Evolutionary conservation across 805 yeast species (phyloP).

Genomic region (Yarrowia osloensis): DNA sequence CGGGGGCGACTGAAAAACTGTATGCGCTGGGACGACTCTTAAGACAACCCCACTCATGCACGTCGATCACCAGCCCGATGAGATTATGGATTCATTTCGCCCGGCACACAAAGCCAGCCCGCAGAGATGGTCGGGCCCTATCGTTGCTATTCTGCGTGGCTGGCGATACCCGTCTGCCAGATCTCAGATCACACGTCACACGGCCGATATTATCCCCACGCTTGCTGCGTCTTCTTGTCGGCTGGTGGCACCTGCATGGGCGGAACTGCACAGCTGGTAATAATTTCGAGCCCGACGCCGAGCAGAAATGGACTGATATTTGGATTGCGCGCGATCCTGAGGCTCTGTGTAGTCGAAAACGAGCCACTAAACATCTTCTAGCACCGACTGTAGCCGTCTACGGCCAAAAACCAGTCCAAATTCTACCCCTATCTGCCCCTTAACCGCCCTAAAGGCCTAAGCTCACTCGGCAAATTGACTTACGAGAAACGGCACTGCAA

Average conservation of each 20-base stretch:
- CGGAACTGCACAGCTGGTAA: background rate
- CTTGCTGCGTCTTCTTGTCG: background rate
- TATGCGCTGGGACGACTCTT: too few species aligned
- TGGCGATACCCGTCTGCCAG: constrained; percentile 11
- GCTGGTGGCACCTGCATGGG: constrained; percentile 9
- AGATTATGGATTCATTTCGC: background rate
- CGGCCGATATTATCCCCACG: background rate
- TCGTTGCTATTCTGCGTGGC: constrained; percentile 2
- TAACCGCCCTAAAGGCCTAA: too few species aligned
- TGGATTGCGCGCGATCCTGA: too few species aligned
- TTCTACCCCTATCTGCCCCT: background rate
- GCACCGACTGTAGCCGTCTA: too few species aligned
- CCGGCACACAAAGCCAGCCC: background rate
- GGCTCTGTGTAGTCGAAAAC: too few species aligned
- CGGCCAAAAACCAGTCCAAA: background rate
- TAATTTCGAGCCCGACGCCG: too few species aligned
- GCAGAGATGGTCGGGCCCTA: background rate
- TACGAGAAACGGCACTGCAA: background rate
- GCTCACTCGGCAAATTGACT: background rate
- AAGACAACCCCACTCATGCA: constrained; percentile 4
- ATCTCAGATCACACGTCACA: background rate
- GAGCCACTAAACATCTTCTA: too few species aligned
- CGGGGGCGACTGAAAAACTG: too few species aligned
- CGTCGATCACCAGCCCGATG: constrained; percentile 14
- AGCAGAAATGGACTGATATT: too few species aligned